These are phyloP conservation scores for Verticillium zaregamsianum DNA, from an alignment of 2,329 filamentous ascomycete genomes.

Conservation along the genomic window DNA sequence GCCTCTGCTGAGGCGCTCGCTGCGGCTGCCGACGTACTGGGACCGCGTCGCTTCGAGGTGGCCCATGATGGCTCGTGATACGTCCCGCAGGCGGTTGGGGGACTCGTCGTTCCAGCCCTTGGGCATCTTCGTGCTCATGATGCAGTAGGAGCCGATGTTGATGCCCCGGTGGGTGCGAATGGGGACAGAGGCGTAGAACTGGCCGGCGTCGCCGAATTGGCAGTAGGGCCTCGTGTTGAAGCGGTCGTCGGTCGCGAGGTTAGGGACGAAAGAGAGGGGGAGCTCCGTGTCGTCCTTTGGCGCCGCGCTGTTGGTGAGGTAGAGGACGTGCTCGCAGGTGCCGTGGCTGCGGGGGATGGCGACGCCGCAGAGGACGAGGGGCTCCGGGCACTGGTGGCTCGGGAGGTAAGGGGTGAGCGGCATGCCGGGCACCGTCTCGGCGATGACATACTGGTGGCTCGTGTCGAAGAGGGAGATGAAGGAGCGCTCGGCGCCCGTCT, in stretches of 20 bases:
- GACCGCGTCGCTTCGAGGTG: slow-evolving; percentile 29
- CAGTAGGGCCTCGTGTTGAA: slow-evolving; percentile 24
- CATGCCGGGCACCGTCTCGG: slow-evolving; percentile 41
- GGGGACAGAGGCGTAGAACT: slow-evolving; percentile 38
- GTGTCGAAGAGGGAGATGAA: slow-evolving; percentile 49
- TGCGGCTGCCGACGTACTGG: slow-evolving; percentile 22
- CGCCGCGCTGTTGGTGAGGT: background rate
- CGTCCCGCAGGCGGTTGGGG: slow-evolving; percentile 21
- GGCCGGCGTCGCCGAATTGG: slow-evolving; percentile 15
- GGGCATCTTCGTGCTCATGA: slow-evolving; percentile 21
- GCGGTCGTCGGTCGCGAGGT: slow-evolving; percentile 26
- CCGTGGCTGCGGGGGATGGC: slow-evolving; percentile 22
- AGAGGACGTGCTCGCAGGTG: slow-evolving; percentile 24
- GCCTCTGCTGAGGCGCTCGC: slow-evolving; percentile 31
- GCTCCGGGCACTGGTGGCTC: slow-evolving; percentile 8
- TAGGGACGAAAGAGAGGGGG: slow-evolving; percentile 27
- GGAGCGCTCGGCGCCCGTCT: slow-evolving; percentile 31
- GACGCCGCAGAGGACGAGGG: slow-evolving; percentile 21
- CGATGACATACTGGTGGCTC: slow-evolving; percentile 42
- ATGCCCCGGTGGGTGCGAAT: slow-evolving; percentile 35
- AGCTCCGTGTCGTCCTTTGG: slow-evolving; percentile 13
- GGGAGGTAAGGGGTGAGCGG: slow-evolving; percentile 26
- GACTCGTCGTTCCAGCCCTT: slow-evolving; percentile 21
- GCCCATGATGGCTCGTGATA: slow-evolving; percentile 30
- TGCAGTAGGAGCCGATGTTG: slow-evolving; percentile 37